Evolutionary conservation across 2,329 filamentous ascomycete species (phyloP).

Genomic region (Fusarium sp.): DNA sequence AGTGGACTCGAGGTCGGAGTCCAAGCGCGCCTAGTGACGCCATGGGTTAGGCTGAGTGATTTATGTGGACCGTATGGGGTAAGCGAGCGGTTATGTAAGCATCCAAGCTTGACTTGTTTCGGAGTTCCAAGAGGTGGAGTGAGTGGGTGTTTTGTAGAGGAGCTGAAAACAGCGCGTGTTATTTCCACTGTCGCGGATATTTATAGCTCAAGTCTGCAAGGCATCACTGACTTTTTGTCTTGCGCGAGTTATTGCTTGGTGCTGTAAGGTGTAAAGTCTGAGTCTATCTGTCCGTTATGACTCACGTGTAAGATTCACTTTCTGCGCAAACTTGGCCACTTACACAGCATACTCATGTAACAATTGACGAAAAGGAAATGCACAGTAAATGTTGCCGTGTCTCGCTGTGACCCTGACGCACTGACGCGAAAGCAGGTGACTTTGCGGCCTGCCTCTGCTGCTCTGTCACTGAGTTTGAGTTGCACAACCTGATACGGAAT

Average conservation of each 20-base stretch:
- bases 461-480: background rate
- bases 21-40: slow-evolving; percentile 21
- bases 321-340: background rate
- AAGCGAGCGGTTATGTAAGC: slow-evolving; percentile 31
- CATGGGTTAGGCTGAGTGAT: slow-evolving; percentile 15
- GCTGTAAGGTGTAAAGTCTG: no score
- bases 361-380: background rate
- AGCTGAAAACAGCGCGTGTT: no score
- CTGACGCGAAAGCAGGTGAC: background rate
- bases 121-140: no score
- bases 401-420: background rate
- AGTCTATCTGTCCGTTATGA: background rate
- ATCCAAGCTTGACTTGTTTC: background rate
- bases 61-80: slow-evolving; percentile 32
- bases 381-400: background rate
- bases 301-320: background rate
- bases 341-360: no score
- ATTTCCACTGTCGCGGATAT: background rate
- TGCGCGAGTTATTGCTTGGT: background rate
- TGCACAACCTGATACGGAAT: background rate
- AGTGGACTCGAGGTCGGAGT: slow-evolving; percentile 12
- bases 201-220: background rate
- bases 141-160: no score
- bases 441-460: background rate
- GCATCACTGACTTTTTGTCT: background rate